phyloP scores from a whole-genome alignment of 164 flowering plant species.

The Kalanchoe fedtschenkoi region DNA sequence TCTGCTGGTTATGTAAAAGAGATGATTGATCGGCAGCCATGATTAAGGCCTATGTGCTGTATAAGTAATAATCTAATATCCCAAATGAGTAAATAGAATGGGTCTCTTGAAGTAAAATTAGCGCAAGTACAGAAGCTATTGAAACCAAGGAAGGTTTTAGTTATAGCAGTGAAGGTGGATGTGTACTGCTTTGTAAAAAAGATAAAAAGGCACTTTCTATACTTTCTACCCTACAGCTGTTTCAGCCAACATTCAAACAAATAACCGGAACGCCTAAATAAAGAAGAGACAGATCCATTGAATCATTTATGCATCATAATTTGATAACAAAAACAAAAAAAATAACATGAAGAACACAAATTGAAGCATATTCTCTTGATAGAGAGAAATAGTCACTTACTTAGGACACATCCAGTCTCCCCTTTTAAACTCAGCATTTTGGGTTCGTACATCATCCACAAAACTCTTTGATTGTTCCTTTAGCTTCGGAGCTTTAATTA shows the following conservation, averaged over 20 bases:
- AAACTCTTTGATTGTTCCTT: conserved; percentile 17
- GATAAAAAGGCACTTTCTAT: neutral
- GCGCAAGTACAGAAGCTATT: too few species aligned
- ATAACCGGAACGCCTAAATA: neutral
- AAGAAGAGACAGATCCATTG: neutral
- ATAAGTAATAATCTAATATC: too few species aligned
- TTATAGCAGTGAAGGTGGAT: too few species aligned
- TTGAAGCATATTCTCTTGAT: conserved; percentile 1
- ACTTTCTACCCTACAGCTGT: neutral
- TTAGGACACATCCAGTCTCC: conserved; percentile 84
- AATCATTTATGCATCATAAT: neutral
- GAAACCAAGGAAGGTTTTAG: too few species aligned
- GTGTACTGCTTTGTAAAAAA: neutral
- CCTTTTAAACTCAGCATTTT: conserved; percentile 48
- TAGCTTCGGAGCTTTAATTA: conserved; percentile 14
- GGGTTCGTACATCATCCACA: conserved; percentile 10
- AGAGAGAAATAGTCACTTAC: conserved; percentile 35
- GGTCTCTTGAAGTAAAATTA: too few species aligned
- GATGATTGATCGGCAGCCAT: too few species aligned
- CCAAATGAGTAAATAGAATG: too few species aligned
- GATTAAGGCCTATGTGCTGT: too few species aligned
- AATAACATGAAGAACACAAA: neutral
- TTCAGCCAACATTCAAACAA: neutral
- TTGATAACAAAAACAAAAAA: neutral
- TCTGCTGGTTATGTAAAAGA: too few species aligned